Conservation (phyloP, 2,329 filamentous ascomycete species). For the Zymoseptoria crescenta region DNA sequence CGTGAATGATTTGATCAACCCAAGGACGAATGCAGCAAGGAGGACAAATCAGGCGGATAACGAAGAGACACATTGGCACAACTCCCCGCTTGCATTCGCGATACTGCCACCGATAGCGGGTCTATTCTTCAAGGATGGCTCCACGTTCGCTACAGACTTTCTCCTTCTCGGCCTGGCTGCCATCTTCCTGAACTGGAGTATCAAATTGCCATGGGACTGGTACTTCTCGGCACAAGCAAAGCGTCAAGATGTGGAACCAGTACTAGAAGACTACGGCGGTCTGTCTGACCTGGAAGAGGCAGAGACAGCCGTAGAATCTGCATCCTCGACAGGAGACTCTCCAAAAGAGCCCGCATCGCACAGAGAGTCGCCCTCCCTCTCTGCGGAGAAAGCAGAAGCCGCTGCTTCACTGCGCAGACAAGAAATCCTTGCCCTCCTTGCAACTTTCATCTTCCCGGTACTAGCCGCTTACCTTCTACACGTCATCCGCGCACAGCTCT, state of each 20-base stretch:
- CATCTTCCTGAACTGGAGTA: constrained; percentile 86
- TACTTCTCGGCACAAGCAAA: constrained; percentile 42
- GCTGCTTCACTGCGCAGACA: constrained; percentile 60
- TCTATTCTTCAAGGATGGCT: constrained; percentile 75
- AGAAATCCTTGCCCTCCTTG: constrained; percentile 64
- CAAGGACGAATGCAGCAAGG: constrained; percentile 27
- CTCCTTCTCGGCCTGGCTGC: constrained; percentile 72
- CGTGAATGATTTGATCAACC: constrained; percentile 62
- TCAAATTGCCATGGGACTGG: constrained; percentile 75
- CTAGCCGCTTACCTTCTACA: constrained; percentile 80
- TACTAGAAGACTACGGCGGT: not conserved
- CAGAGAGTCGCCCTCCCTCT: constrained; percentile 5
- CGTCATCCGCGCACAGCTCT: constrained; percentile 69
- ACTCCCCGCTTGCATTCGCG: constrained; percentile 72
- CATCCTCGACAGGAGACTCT: constrained; percentile 7
- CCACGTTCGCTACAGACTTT: constrained; percentile 74
- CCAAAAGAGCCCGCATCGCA: constrained; percentile 1
- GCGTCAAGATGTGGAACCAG: constrained; percentile 15
- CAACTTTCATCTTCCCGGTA: constrained; percentile 72
- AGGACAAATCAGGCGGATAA: constrained; percentile 31
- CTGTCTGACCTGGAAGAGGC: constrained; percentile 12
- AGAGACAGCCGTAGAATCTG: constrained; percentile 17
- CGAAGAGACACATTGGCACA: constrained; percentile 65
- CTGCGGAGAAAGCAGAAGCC: constrained; percentile 32
- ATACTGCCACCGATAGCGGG: constrained; percentile 80